phyloP scores from a whole-genome alignment of 305 asterid species.

The Fraxinus nigra region DNA sequence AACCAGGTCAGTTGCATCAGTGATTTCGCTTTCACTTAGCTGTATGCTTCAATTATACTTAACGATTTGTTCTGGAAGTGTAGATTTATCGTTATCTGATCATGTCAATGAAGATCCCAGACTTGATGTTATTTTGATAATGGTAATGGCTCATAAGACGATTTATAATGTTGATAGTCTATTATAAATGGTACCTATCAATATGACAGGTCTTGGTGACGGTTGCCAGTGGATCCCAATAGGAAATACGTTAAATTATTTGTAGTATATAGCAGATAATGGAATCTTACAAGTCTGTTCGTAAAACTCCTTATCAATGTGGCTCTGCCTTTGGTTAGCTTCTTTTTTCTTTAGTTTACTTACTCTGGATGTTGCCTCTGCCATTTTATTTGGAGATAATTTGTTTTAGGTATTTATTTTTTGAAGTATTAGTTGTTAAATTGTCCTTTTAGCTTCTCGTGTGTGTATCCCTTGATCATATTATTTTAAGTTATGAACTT shows the following conservation, averaged over 20 bases:
- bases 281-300: not conserved
- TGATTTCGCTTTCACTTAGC: not conserved
- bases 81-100: not conserved
- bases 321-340: not conserved
- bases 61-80: not conserved
- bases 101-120: not conserved
- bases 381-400: not conserved
- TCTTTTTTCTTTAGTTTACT: not conserved
- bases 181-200: not conserved
- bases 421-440: not conserved
- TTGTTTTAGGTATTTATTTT: not conserved
- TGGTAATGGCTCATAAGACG: not conserved
- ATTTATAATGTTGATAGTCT: not conserved
- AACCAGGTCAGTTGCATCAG: conserved; percentile 60
- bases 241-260: not conserved
- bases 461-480: not conserved
- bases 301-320: not conserved
- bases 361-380: not conserved
- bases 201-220: not conserved
- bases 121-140: not conserved
- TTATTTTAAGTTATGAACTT: not conserved
- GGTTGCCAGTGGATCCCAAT: not conserved
- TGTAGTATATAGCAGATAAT: not conserved
- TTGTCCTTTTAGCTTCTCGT: not conserved
- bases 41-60: not conserved